Percentiles rank a stretch among this genome's conserved stretches.
Conservation (phyloP, 2,329 filamentous ascomycete genomes). For the Alternaria tenuissima region DNA sequence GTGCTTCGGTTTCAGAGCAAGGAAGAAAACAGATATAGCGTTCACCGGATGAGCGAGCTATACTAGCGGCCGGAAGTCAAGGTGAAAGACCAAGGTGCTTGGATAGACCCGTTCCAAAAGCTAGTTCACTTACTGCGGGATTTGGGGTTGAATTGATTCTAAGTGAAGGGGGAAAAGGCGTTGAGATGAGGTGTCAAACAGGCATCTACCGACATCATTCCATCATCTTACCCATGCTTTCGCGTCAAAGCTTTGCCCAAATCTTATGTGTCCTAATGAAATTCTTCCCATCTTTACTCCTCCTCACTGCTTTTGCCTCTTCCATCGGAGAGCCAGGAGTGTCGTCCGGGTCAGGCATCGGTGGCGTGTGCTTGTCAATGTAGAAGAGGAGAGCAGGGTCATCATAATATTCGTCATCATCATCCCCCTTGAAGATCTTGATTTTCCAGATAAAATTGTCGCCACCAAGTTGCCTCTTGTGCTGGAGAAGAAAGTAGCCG, state of each 20-base stretch:
- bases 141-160: background rate
- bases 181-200: background rate
- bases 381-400: constrained; percentile 16
- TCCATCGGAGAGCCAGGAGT: background rate
- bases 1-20: background rate
- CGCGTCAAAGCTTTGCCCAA: background rate
- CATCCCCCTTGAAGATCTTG: constrained; percentile 3
- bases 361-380: background rate
- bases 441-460: constrained; percentile 19
- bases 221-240: background rate
- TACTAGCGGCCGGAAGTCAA: background rate
- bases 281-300: background rate
- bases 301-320: background rate
- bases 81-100: background rate
- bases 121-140: background rate
- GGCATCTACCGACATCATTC: background rate
- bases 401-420: background rate
- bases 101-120: background rate
- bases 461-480: constrained; percentile 19
- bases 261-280: background rate
- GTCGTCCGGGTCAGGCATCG: background rate
- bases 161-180: background rate
- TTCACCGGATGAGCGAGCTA: background rate
- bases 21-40: background rate
- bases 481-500: constrained; percentile 23